Conservation (phyloP, 495 filamentous ascomycete genomes). For the Penicillium riverlandense region DNA sequence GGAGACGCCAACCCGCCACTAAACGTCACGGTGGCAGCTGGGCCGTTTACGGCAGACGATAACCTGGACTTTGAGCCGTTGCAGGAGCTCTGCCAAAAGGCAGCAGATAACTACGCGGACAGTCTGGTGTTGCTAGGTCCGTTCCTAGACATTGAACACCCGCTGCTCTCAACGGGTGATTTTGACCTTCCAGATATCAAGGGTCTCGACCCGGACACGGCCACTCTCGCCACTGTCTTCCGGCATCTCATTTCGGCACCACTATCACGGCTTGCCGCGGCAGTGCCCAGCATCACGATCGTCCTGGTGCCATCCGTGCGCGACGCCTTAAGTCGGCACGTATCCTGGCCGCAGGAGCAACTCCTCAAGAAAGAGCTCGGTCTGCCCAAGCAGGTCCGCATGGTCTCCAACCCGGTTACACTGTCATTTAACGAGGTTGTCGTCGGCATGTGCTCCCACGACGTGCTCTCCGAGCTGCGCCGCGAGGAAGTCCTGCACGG, state of each 20-base stretch:
- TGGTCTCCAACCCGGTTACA: slow-evolving; percentile 84
- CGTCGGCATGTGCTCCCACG: slow-evolving; percentile 73
- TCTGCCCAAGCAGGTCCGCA: slow-evolving; percentile 63
- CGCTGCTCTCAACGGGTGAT: slow-evolving; percentile 78
- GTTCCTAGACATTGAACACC: slow-evolving; percentile 87
- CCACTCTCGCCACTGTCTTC: slow-evolving; percentile 77
- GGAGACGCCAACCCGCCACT: slow-evolving; percentile 57
- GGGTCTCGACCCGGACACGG: slow-evolving; percentile 62
- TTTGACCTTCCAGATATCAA: slow-evolving; percentile 78
- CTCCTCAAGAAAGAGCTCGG: slow-evolving; percentile 64
- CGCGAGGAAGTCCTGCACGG: slow-evolving; percentile 64
- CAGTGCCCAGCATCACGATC: slow-evolving; percentile 70
- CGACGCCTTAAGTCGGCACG: slow-evolving; percentile 76
- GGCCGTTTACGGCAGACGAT: slow-evolving; percentile 87
- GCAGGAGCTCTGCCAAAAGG: slow-evolving; percentile 68
- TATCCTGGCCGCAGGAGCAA: slow-evolving; percentile 85
- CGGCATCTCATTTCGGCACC: slow-evolving; percentile 65
- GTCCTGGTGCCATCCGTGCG: slow-evolving; percentile 79
- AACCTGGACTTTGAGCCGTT: slow-evolving; percentile 86
- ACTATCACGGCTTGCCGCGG: slow-evolving; percentile 54
- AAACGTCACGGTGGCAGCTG: slow-evolving; percentile 68
- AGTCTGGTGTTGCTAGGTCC: slow-evolving; percentile 77
- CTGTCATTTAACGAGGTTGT: slow-evolving; percentile 78
- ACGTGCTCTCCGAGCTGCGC: slow-evolving; percentile 72
- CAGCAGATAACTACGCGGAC: slow-evolving; percentile 68